These are phyloP conservation scores for Salix koriyanagi DNA, from an alignment of 345 rosid genomes.

Conservation along the genomic window DNA sequence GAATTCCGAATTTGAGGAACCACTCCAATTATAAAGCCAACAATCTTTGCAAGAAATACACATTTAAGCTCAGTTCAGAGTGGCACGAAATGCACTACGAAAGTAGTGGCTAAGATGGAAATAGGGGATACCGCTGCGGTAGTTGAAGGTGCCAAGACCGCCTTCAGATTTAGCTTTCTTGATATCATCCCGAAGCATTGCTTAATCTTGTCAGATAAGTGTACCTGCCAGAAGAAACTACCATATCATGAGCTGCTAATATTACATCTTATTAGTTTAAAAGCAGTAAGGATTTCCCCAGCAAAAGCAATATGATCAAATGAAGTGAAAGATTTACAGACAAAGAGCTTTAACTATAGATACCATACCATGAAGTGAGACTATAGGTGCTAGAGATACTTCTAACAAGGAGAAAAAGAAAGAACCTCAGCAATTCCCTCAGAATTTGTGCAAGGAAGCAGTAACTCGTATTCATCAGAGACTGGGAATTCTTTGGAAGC, in stretches of 20 bases:
- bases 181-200: constrained; percentile 1
- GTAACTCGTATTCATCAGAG: neutral
- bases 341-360: too few relatives aligned
- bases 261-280: neutral
- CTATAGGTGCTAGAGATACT: too few relatives aligned
- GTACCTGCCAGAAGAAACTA: constrained; percentile 15
- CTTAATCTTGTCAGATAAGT: constrained; percentile 11
- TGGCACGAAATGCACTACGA: too few relatives aligned
- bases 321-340: too few relatives aligned
- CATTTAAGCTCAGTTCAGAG: too few relatives aligned
- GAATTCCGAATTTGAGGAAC: constrained; percentile 21
- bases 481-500: constrained; percentile 13
- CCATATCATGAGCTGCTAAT: too few relatives aligned
- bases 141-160: constrained; percentile 40
- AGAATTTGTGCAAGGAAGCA: constrained; percentile 2
- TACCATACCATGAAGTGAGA: too few relatives aligned
- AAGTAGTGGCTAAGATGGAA: neutral
- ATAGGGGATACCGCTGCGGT: constrained; percentile 31
- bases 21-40: constrained; percentile 32
- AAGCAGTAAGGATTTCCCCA: too few relatives aligned
- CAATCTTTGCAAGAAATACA: constrained; percentile 13
- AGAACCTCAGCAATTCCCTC: neutral
- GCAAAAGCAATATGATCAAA: too few relatives aligned
- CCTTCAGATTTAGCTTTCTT: constrained; percentile 24
- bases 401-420: too few relatives aligned